Conservation (phyloP, 2,329 filamentous ascomycete species). For the Penicillium sclerotigenum region DNA sequence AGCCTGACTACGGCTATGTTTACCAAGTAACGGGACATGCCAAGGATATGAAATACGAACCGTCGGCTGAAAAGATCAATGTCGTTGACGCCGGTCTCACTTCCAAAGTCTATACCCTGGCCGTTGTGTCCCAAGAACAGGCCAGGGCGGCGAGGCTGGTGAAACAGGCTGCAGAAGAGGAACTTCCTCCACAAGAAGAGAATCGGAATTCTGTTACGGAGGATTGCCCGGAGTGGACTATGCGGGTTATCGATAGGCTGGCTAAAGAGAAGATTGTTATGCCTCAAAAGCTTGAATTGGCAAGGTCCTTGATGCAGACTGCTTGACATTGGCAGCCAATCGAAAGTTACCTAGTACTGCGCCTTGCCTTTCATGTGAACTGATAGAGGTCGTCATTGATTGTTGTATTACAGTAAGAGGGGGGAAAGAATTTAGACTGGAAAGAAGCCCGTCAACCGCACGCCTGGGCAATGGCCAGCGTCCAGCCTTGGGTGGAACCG, state of each 20-base stretch:
- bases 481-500: too few species aligned
- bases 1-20: constrained; percentile 15
- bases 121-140: constrained; percentile 14
- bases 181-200: constrained; percentile 18
- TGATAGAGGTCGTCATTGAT: not conserved
- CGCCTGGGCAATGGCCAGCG: too few species aligned
- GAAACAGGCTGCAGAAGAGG: constrained; percentile 17
- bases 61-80: constrained; percentile 10
- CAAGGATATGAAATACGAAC: constrained; percentile 24
- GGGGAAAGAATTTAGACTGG: not conserved
- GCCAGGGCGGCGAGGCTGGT: constrained; percentile 14
- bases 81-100: constrained; percentile 8
- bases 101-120: constrained; percentile 19
- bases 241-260: constrained; percentile 24
- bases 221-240: constrained; percentile 26
- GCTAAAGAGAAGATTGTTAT: constrained; percentile 21
- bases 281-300: constrained; percentile 19
- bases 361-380: not conserved
- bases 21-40: constrained; percentile 30
- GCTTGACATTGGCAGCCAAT: not conserved
- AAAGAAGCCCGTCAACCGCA: constrained; percentile 8
- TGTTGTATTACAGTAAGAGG: not conserved
- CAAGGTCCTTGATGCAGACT: constrained; percentile 20
- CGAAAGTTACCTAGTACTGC: not conserved
- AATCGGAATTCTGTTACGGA: constrained; percentile 20